These are phyloP conservation scores for Naganishia randhawae DNA, from an alignment of 768 basidiomycete species.

Conservation along the genomic window DNA sequence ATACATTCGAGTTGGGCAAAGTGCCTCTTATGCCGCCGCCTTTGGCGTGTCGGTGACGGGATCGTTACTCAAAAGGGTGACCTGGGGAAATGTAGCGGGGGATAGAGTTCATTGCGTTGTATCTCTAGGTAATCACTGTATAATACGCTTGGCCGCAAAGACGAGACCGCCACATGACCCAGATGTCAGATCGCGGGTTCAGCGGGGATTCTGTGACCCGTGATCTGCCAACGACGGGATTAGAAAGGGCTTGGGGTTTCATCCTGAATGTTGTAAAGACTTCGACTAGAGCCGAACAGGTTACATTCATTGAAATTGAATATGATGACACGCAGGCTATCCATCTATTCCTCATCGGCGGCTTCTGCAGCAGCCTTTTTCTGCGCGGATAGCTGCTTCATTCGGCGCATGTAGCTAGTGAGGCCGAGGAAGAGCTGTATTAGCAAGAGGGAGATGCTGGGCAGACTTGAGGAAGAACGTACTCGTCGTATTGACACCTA, in stretches of 20 bases:
- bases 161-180: background rate
- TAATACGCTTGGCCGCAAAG: too few relatives aligned
- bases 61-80: too few relatives aligned
- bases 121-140: background rate
- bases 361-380: constrained; percentile 55
- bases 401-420: constrained; percentile 74
- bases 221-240: too few relatives aligned
- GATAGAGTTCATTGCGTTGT: background rate
- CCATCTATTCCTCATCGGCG: constrained; percentile 50
- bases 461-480: background rate
- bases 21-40: constrained; percentile 30
- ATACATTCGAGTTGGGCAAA: constrained; percentile 27
- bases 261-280: too few relatives aligned
- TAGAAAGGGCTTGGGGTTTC: too few relatives aligned
- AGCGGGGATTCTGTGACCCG: too few relatives aligned
- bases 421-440: constrained; percentile 3
- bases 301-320: constrained; percentile 5
- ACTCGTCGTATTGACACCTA: constrained; percentile 95
- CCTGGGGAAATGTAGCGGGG: background rate
- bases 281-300: background rate
- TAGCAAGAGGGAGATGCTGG: background rate
- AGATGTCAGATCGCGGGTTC: too few relatives aligned
- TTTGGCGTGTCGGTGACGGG: constrained; percentile 31
- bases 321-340: constrained; percentile 6
- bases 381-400: constrained; percentile 75